These are phyloP conservation scores for Eimeria necatrix DNA, from an alignment of 169 alveolate genomes.

Conservation along the genomic window DNA sequence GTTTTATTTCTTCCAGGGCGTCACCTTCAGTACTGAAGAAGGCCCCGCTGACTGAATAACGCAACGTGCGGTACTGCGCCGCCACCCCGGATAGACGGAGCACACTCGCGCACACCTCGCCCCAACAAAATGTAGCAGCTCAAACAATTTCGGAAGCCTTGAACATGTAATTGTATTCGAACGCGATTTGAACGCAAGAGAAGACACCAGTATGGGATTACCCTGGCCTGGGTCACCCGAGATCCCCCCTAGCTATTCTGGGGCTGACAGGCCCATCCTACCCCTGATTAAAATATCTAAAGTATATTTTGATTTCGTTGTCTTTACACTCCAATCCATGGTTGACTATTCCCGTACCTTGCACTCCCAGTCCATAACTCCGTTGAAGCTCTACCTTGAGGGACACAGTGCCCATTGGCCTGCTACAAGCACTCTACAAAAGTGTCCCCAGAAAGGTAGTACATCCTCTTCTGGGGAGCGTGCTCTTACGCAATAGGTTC, in stretches of 20 bases:
- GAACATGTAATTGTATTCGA: too few species aligned
- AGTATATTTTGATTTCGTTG: background rate
- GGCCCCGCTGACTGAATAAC: background rate
- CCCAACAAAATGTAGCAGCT: background rate
- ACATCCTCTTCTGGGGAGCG: too few species aligned
- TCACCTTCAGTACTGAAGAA: background rate
- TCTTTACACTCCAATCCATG: too few species aligned
- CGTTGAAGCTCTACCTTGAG: too few species aligned
- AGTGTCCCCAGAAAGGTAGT: too few species aligned
- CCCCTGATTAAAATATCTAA: background rate
- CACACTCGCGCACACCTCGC: background rate
- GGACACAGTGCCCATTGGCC: too few species aligned
- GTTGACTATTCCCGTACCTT: too few species aligned
- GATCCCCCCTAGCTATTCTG: slow-evolving; percentile 39
- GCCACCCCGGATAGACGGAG: slow-evolving; percentile 9
- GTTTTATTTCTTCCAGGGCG: background rate
- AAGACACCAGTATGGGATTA: background rate
- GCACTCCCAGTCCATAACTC: too few species aligned
- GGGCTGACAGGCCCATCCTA: background rate
- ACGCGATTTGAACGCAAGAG: background rate
- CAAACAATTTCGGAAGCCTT: too few species aligned
- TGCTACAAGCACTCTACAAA: too few species aligned
- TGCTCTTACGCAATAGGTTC: too few species aligned
- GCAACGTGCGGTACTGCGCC: background rate
- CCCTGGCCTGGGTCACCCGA: slow-evolving; percentile 20